phyloP scores from a whole-genome alignment of 129 eudicot genomes.

The Flaveria brownii region DNA sequence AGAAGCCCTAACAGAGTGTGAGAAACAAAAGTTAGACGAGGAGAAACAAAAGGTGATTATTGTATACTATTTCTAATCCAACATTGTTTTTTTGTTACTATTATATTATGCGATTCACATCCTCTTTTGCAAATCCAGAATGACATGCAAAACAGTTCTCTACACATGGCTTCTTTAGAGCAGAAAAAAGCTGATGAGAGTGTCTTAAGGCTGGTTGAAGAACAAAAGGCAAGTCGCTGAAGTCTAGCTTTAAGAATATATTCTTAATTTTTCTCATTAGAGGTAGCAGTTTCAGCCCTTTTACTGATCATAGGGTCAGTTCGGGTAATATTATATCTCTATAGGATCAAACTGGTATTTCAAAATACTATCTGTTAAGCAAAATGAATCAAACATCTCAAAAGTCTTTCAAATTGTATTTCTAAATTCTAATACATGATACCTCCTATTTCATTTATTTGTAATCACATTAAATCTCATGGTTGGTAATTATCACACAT shows the following conservation, averaged over 20 bases:
- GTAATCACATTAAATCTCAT: neutral
- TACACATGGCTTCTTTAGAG: constrained; percentile 84
- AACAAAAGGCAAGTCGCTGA: constrained; percentile 64
- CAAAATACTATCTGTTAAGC: neutral
- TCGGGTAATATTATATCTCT: neutral
- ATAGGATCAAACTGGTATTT: neutral
- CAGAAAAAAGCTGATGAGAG: constrained; percentile 92
- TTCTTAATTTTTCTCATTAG: neutral
- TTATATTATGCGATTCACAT: constrained; percentile 15
- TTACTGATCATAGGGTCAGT: neutral
- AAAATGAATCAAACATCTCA: neutral
- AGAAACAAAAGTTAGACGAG: constrained; percentile 73
- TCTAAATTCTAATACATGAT: neutral
- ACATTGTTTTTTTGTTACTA: neutral
- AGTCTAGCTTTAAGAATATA: neutral
- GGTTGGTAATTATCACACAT: no score
- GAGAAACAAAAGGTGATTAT: constrained; percentile 69
- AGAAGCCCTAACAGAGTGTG: constrained; percentile 78
- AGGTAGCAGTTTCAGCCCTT: neutral
- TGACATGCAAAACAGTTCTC: constrained; percentile 66
- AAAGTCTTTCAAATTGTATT: neutral
- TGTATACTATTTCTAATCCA: neutral
- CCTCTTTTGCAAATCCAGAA: constrained; percentile 47
- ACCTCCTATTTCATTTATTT: neutral
- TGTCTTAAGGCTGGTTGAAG: constrained; percentile 80